Percentiles rank a stretch among this genome's conserved stretches.
These are phyloP conservation scores for Waltiozyma sp. DNA, from an alignment of 1,139 yeast species.

Conservation along the genomic window DNA sequence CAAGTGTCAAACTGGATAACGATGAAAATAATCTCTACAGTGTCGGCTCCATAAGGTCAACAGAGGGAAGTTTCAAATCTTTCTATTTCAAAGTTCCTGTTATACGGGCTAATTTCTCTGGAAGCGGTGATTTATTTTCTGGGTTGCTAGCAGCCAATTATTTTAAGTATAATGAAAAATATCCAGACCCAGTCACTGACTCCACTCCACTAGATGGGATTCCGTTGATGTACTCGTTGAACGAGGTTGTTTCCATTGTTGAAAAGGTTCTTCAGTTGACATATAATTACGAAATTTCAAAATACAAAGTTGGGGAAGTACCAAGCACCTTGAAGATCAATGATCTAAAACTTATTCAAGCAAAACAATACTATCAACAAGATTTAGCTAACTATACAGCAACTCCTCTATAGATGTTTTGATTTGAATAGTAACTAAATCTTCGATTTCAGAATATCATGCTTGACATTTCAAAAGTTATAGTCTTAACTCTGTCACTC, in stretches of 20 bases:
- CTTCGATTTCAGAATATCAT: not conserved
- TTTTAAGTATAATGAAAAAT: constrained; percentile 21
- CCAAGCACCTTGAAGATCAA: constrained; percentile 17
- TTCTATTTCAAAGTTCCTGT: constrained; percentile 39
- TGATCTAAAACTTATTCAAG: constrained; percentile 25
- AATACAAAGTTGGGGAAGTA: constrained; percentile 6
- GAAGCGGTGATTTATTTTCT: constrained; percentile 87
- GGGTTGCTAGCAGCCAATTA: constrained; percentile 62
- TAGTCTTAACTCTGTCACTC: too few species aligned
- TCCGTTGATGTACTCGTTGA: constrained; percentile 17
- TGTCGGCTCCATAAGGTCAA: constrained; percentile 32
- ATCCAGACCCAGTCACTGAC: constrained; percentile 3
- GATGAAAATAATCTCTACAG: constrained; percentile 31
- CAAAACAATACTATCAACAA: constrained; percentile 16
- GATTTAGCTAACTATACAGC: constrained; percentile 5
- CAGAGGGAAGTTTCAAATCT: constrained; percentile 10
- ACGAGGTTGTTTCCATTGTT: constrained; percentile 22
- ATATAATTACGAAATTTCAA: constrained; percentile 13
- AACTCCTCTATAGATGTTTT: not conserved
- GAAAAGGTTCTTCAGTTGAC: constrained; percentile 24
- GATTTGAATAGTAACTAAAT: not conserved
- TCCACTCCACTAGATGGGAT: constrained; percentile 7
- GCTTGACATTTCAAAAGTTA: too few species aligned
- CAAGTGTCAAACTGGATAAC: constrained; percentile 35
- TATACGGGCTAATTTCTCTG: constrained; percentile 71